Conservation (phyloP, 176 grass and related monocot species). For the Phoenix roebelenii region DNA sequence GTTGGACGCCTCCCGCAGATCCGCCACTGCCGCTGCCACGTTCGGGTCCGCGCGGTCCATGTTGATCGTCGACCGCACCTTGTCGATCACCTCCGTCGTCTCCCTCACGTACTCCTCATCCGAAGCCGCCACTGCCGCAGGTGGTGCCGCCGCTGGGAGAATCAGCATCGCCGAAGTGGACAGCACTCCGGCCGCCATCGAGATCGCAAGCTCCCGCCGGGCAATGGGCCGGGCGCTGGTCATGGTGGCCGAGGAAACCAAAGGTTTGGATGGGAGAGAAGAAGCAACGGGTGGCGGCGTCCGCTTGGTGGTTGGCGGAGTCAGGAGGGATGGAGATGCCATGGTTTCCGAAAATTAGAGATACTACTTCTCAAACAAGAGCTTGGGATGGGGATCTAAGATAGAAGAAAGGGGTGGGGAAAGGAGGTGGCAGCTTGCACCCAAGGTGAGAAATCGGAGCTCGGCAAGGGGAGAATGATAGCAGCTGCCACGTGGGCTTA, state of each 20-base stretch:
- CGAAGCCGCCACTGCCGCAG: conserved; percentile 28
- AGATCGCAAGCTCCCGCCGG: conserved; percentile 8
- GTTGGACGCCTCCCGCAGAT: conserved; percentile 86
- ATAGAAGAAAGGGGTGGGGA: background rate
- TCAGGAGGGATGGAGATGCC: conserved; percentile 14
- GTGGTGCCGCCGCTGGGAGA: background rate
- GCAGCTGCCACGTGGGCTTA: conserved; percentile 21
- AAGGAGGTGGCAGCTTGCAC: background rate
- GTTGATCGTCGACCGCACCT: conserved; percentile 76
- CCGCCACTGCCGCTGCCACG: conserved; percentile 62
- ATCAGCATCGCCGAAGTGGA: background rate
- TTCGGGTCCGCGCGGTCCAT: conserved; percentile 79
- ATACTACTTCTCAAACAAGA: background rate
- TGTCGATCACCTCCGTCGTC: conserved; percentile 81
- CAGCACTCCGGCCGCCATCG: background rate
- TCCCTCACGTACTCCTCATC: conserved; percentile 93
- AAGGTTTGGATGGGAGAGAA: background rate
- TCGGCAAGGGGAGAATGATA: background rate
- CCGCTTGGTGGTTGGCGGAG: background rate
- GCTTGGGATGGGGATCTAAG: too few relatives aligned
- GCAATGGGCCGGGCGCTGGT: background rate
- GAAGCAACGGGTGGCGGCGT: background rate
- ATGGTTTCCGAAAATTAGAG: background rate
- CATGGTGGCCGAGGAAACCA: background rate
- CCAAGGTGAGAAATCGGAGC: too few relatives aligned